Evolutionary conservation across 2,329 filamentous ascomycete genomes (phyloP), one percentile per base, ranked within the genome.

Genomic region (Nakataea oryzae): DNA sequence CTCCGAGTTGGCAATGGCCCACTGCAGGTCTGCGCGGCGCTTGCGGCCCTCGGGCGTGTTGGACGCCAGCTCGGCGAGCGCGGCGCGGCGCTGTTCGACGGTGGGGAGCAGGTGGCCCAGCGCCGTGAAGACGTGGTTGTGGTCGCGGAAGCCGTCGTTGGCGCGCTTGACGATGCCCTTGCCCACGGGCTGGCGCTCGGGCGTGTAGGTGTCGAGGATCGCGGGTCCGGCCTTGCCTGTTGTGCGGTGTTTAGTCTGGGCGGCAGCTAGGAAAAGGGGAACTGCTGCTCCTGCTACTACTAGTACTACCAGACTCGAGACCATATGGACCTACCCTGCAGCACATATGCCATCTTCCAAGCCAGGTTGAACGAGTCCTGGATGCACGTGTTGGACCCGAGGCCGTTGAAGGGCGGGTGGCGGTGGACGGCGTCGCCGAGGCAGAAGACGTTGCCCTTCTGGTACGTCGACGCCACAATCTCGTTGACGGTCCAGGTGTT

Each of bases 401-500:
- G 75, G 0, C 81, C 84, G 66, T 84, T 82, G 24, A 79, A 73
- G 0, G 83, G 83, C 0, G 83, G 82, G 67, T 86, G 83, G 1
- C 82, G 76, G 67, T 86, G 83, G 1, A 80, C 80, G 0, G 83
- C 80, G 64, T 86, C 83, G 12, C 83, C 82, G 7, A 86, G 72
- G 63, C 81, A 83, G 70, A 82, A 82, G 58, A 67, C 63, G 41
- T 63, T 61, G 26, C 47, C 0, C 76, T 29, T 59, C 13, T 62
- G 80, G 65, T 86, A 87, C 14, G 74, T 71, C 68, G 85, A 79
- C 0, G 84, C 85, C 1, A 86, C 80, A 6, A 75, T 82, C 69
- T 87, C 85, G 65, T 86, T 86, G 67, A 87, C 81, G 61, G 73
- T 75, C 85, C 85, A 88, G 65, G 80, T 81, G 11, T 80, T 79